A percentile compares a stretch with the other conserved stretches of the same genome.
phyloP scores from a whole-genome alignment of 2,329 filamentous ascomycete genomes.

The Talaromyces rugulosus region DNA sequence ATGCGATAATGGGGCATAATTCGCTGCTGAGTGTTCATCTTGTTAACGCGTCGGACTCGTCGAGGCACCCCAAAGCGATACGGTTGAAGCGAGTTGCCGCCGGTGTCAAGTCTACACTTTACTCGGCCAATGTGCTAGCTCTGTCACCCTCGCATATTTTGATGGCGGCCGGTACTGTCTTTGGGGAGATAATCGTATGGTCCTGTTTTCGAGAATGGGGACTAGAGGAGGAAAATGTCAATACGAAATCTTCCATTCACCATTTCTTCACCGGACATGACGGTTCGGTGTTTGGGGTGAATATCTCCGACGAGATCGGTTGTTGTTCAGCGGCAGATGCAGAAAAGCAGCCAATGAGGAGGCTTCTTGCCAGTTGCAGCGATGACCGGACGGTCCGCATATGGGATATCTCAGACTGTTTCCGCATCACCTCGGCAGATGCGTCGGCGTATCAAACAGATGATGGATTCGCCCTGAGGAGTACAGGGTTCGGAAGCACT shows the following conservation, averaged over 20 bases:
- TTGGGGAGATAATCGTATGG: constrained; percentile 92
- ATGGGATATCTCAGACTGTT: constrained; percentile 71
- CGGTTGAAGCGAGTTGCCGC: constrained; percentile 41
- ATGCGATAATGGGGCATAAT: constrained; percentile 83
- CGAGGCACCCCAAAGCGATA: constrained; percentile 22
- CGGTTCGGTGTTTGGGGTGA: constrained; percentile 88
- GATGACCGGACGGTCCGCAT: constrained; percentile 87
- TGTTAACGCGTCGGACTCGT: constrained; percentile 10
- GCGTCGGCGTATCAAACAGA: constrained; percentile 31
- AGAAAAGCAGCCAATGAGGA: constrained; percentile 44
- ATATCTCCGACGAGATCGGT: constrained; percentile 58
- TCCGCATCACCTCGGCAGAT: constrained; percentile 25
- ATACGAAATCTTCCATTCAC: constrained; percentile 42
- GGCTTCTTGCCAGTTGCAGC: constrained; percentile 85
- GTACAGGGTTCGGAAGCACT: constrained; percentile 61
- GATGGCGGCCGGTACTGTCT: constrained; percentile 84
- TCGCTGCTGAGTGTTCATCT: constrained; percentile 57
- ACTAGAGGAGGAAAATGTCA: constrained; percentile 9
- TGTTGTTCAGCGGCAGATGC: constrained; percentile 29
- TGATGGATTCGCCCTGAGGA: constrained; percentile 38
- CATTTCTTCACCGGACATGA: constrained; percentile 68
- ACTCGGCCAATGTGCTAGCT: constrained; percentile 73
- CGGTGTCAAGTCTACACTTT: constrained; percentile 73
- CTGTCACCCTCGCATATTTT: constrained; percentile 57
- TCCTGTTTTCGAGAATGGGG: constrained; percentile 50